Evolutionary conservation across 2,329 filamentous ascomycete species (phyloP).

Genomic region (Fusarium sp.): DNA sequence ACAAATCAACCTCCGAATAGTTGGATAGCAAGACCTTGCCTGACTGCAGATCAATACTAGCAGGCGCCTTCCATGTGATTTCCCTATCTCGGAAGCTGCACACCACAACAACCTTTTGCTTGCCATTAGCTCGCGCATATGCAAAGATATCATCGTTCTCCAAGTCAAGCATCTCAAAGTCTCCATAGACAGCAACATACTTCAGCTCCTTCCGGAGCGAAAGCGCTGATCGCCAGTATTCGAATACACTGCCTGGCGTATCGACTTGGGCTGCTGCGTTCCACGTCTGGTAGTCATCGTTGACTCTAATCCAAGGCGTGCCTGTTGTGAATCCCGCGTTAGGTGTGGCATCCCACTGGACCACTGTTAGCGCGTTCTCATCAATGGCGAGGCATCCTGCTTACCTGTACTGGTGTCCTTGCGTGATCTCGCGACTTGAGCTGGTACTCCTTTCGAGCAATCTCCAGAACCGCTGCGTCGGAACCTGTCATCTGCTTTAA

Average conservation of each 20-base stretch:
- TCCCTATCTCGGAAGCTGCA: conserved; percentile 28
- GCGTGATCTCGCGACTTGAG: conserved; percentile 36
- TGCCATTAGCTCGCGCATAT: conserved; percentile 18
- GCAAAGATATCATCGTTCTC: conserved; percentile 28
- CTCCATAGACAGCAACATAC: conserved; percentile 26
- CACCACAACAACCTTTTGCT: conserved; percentile 8
- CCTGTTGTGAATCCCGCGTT: conserved; percentile 34
- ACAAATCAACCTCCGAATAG: conserved; percentile 7
- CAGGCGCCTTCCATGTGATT: conserved; percentile 4
- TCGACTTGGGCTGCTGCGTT: conserved; percentile 23
- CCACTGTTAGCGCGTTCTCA: background rate
- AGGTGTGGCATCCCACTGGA: conserved; percentile 23
- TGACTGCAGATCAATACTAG: background rate
- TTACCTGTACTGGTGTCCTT: conserved; percentile 33
- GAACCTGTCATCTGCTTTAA: conserved; percentile 9
- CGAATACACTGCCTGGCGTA: conserved; percentile 20
- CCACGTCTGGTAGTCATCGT: conserved; percentile 35
- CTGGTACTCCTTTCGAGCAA: conserved; percentile 31
- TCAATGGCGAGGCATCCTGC: accelerated
- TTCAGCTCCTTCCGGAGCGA: conserved; percentile 19
- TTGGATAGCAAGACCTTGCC: conserved; percentile 23
- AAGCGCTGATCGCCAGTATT: conserved; percentile 30
- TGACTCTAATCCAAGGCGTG: conserved; percentile 36
- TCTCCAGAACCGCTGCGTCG: conserved; percentile 3
- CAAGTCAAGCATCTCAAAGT: conserved; percentile 31